phyloP scores from a whole-genome alignment of 495 filamentous ascomycete species.

The Daldinia decipiens region DNA sequence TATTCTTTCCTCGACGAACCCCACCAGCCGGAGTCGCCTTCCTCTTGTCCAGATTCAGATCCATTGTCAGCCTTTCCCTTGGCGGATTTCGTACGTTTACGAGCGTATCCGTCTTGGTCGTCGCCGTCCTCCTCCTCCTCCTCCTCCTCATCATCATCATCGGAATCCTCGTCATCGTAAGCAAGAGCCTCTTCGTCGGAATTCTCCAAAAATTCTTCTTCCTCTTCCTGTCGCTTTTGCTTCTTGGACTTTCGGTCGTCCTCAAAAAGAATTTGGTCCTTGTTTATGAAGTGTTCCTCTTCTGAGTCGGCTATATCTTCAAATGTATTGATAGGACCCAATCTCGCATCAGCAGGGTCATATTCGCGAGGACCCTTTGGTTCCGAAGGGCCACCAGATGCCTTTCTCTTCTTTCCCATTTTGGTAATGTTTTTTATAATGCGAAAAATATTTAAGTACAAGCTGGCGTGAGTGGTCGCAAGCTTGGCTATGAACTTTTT shows the following conservation, averaged over 20 bases:
- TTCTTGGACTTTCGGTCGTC: conserved; percentile 82
- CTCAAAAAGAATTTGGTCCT: conserved; percentile 86
- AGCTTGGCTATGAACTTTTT: conserved; percentile 3
- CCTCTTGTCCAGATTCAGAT: conserved; percentile 59
- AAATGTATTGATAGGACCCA: conserved; percentile 72
- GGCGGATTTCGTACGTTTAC: conserved; percentile 34
- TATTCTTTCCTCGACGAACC: conserved; percentile 89
- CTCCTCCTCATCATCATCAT: too few species aligned
- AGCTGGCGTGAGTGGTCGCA: not conserved
- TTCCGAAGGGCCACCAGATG: conserved; percentile 57
- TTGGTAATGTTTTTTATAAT: conserved; percentile 53
- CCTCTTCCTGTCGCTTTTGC: conserved; percentile 69
- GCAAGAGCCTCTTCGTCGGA: conserved; percentile 92
- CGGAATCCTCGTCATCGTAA: conserved; percentile 67
- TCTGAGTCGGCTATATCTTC: conserved; percentile 90
- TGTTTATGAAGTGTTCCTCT: conserved; percentile 86
- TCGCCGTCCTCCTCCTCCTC: conserved; percentile 60
- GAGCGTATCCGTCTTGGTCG: conserved; percentile 37
- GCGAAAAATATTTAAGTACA: not conserved
- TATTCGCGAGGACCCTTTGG: conserved; percentile 59
- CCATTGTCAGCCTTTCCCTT: conserved; percentile 47
- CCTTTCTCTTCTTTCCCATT: conserved; percentile 89
- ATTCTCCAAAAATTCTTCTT: conserved; percentile 67
- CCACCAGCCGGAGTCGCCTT: conserved; percentile 83
- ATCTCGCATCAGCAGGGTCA: conserved; percentile 63